Percentiles rank a stretch among this genome's conserved stretches.
phyloP scores from a whole-genome alignment of 768 basidiomycete genomes.

The Hypholoma fasciculare region DNA sequence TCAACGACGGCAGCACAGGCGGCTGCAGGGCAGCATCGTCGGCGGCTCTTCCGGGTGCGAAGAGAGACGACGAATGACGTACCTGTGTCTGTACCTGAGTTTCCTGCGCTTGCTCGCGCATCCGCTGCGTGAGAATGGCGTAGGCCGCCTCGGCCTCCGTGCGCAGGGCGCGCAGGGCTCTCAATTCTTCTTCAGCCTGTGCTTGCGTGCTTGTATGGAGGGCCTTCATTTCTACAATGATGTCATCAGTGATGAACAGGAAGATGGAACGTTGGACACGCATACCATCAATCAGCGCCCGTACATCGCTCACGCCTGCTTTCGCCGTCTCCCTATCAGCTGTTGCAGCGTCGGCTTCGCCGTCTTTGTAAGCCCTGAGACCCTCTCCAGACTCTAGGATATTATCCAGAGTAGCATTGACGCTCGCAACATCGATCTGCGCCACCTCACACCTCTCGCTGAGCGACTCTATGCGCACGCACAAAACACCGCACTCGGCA shows the following conservation, averaged over 20 bases:
- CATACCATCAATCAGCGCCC: slow-evolving; percentile 42
- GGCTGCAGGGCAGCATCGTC: slow-evolving; percentile 24
- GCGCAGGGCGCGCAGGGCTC: slow-evolving; percentile 12
- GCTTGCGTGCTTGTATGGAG: slow-evolving; percentile 8
- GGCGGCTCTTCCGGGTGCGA: slow-evolving; percentile 14
- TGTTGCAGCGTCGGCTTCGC: slow-evolving; percentile 12
- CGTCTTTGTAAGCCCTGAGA: slow-evolving; percentile 25
- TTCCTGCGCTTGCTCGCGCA: slow-evolving; percentile 1
- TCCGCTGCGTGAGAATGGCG: not conserved
- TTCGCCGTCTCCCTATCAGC: slow-evolving; percentile 23
- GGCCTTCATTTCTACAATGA: slow-evolving; percentile 37
- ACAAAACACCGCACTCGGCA: slow-evolving; percentile 32
- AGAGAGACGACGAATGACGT: slow-evolving; percentile 15
- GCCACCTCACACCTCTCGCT: not conserved
- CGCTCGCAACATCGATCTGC: not conserved
- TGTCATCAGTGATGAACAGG: slow-evolving; percentile 52
- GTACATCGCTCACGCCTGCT: slow-evolving; percentile 34
- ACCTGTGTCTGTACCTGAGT: slow-evolving; percentile 25
- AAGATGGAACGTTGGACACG: not conserved
- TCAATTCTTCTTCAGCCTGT: slow-evolving; percentile 8
- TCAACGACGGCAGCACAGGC: slow-evolving; percentile 42
- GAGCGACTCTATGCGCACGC: slow-evolving; percentile 35
- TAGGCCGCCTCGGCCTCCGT: slow-evolving; percentile 6
- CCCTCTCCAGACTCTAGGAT: not conserved
- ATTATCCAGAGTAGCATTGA: not conserved